These are phyloP conservation scores for Colletotrichum ledebouriae DNA, from an alignment of 2,329 filamentous ascomycete genomes.

Conservation along the genomic window DNA sequence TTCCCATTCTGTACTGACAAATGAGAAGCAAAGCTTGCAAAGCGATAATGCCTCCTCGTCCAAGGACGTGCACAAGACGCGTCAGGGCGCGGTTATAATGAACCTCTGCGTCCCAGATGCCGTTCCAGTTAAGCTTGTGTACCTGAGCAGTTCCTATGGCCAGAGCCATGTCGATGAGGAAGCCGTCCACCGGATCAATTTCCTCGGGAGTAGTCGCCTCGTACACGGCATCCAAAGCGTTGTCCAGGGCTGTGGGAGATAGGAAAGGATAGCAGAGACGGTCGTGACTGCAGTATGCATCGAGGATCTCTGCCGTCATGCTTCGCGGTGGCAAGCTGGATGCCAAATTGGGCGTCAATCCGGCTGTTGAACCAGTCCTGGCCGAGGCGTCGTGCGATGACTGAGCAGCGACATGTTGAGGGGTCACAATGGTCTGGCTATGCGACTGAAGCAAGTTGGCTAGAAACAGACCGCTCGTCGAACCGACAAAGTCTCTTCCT, in stretches of 20 bases:
- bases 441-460: conserved; percentile 55
- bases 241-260: conserved; percentile 48
- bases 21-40: too few species aligned
- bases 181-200: too few species aligned
- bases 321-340: conserved; percentile 50
- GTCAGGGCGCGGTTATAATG: too few species aligned
- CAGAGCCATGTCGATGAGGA: too few species aligned
- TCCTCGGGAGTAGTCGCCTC: conserved; percentile 43
- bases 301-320: conserved; percentile 54
- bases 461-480: conserved; percentile 56
- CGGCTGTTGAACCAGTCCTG: conserved; percentile 7
- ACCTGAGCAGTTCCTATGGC: too few species aligned
- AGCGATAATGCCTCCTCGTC: too few species aligned
- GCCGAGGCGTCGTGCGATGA: background rate
- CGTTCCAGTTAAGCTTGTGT: too few species aligned
- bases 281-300: conserved; percentile 58
- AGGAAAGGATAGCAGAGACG: conserved; percentile 59
- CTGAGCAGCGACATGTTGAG: conserved; percentile 27
- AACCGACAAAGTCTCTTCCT: conserved; percentile 58
- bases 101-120: too few species aligned
- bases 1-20: too few species aligned
- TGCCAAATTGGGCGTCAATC: conserved; percentile 15
- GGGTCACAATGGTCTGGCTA: conserved; percentile 32
- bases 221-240: conserved; percentile 50
- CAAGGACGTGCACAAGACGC: too few species aligned